Evolutionary conservation across 306 rosid genomes (phyloP).

Genomic region (Inga laurina): DNA sequence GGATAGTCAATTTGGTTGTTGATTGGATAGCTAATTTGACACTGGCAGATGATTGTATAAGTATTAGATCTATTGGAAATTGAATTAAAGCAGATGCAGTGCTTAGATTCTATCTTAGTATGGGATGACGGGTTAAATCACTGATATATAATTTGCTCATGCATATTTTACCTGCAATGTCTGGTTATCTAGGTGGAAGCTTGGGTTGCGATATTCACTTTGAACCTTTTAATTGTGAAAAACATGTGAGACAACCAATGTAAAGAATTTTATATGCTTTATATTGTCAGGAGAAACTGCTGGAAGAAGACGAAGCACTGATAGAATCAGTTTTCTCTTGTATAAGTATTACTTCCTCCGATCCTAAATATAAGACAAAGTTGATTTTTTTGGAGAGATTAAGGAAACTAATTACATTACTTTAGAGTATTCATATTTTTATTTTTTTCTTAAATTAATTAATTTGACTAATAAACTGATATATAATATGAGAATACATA

Average conservation of each 20-base stretch:
- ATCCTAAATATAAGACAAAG: too few species aligned
- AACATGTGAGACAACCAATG: not conserved
- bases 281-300: constrained; percentile 53
- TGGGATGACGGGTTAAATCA: not conserved
- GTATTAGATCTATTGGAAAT: not conserved
- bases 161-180: not conserved
- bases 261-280: too few species aligned
- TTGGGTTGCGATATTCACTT: not conserved
- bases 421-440: too few species aligned
- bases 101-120: too few species aligned
- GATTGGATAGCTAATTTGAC: not conserved
- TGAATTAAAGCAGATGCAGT: not conserved
- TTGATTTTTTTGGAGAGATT: too few species aligned
- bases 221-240: not conserved
- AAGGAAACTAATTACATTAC: too few species aligned
- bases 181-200: not conserved
- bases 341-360: constrained; percentile 40
- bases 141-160: too few species aligned
- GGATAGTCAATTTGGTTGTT: not conserved
- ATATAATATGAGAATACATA: too few species aligned
- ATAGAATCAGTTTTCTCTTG: constrained; percentile 65
- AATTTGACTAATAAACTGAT: too few species aligned
- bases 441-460: too few species aligned
- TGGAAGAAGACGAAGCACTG: constrained; percentile 85
- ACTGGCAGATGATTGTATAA: not conserved